These are phyloP conservation scores for Boletus sp. DNA, from an alignment of 1,284 basidiomycete genomes.

Conservation along the genomic window DNA sequence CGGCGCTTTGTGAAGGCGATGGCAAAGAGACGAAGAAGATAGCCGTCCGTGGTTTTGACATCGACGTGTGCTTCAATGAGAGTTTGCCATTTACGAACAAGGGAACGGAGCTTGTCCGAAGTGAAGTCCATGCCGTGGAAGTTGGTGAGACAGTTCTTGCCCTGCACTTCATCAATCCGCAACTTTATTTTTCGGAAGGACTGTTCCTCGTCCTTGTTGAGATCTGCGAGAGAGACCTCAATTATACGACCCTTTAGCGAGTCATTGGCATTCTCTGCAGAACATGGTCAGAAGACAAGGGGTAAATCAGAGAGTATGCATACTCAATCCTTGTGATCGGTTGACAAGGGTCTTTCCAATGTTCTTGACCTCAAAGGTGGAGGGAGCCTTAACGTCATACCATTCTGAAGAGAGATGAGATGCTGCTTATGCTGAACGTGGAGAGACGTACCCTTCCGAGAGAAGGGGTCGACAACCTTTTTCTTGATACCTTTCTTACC, in stretches of 20 bases:
- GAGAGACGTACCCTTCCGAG: slow-evolving; percentile 80
- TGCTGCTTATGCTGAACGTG: background rate
- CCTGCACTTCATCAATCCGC: slow-evolving; percentile 95
- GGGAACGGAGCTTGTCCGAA: slow-evolving; percentile 98
- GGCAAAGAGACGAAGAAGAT: slow-evolving; percentile 97
- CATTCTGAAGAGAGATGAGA: slow-evolving; percentile 63
- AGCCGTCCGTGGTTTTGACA: slow-evolving; percentile 98
- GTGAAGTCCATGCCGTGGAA: slow-evolving; percentile 99
- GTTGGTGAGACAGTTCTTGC: slow-evolving; percentile 99
- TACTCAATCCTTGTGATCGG: slow-evolving; percentile 96
- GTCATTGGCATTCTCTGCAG: slow-evolving; percentile 94
- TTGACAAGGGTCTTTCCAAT: slow-evolving; percentile 99
- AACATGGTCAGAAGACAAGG: slow-evolving; percentile 16
- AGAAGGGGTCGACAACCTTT: slow-evolving; percentile 99
- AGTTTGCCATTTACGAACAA: slow-evolving; percentile 99
- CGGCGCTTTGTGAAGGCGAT: slow-evolving; percentile 99
- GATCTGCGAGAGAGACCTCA: slow-evolving; percentile 95
- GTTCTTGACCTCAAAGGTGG: slow-evolving; percentile 95
- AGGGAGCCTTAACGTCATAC: slow-evolving; percentile 99
- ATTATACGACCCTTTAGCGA: slow-evolving; percentile 96
- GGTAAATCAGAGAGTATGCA: slow-evolving; percentile 35
- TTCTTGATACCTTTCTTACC: slow-evolving; percentile 99
- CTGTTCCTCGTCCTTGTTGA: slow-evolving; percentile 99
- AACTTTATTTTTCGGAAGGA: slow-evolving; percentile 99
- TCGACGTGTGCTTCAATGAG: slow-evolving; percentile 99